These are phyloP conservation scores for Diutina scorzettiae DNA, from an alignment of 1,139 yeast genomes.

Conservation along the genomic window DNA sequence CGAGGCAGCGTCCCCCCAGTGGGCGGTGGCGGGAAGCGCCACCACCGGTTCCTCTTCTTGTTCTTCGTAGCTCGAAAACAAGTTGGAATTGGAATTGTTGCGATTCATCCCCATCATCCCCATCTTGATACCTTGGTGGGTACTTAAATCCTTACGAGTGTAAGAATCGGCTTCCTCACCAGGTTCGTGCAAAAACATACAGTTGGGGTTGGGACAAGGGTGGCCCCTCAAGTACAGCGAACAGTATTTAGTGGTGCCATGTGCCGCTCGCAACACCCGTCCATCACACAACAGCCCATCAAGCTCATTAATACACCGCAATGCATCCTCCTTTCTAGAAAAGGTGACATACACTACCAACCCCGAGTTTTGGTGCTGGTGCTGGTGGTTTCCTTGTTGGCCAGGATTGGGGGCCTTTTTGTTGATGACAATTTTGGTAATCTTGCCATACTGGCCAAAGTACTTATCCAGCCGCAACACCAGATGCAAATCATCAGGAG, in stretches of 20 bases:
- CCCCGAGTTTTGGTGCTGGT: constrained; percentile 16
- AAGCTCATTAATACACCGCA: constrained; percentile 81
- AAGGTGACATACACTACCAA: constrained; percentile 95
- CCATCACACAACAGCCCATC: constrained; percentile 96
- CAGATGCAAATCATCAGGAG: constrained; percentile 80
- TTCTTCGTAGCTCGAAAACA: constrained; percentile 4
- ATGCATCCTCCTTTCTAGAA: constrained; percentile 87
- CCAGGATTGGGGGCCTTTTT: constrained; percentile 42
- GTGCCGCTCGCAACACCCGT: constrained; percentile 77
- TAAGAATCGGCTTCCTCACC: constrained; percentile 98
- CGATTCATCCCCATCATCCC: constrained; percentile 27
- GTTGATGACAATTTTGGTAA: constrained; percentile 87
- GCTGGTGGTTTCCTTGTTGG: constrained; percentile 40
- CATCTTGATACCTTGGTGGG: constrained; percentile 63
- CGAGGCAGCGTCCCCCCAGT: constrained; percentile 33
- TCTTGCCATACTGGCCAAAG: constrained; percentile 96
- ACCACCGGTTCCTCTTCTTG: constrained; percentile 13
- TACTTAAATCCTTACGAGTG: constrained; percentile 83
- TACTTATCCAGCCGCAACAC: constrained; percentile 82
- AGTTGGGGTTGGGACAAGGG: constrained; percentile 95
- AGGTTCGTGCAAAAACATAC: constrained; percentile 98
- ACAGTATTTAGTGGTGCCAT: constrained; percentile 97
- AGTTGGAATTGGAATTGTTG: constrained; percentile 10
- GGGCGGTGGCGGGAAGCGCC: constrained; percentile 45
- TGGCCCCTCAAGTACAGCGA: constrained; percentile 90